Evolutionary conservation across 495 filamentous ascomycete genomes (phyloP).

Genomic region (Trichoderma parareesei): DNA sequence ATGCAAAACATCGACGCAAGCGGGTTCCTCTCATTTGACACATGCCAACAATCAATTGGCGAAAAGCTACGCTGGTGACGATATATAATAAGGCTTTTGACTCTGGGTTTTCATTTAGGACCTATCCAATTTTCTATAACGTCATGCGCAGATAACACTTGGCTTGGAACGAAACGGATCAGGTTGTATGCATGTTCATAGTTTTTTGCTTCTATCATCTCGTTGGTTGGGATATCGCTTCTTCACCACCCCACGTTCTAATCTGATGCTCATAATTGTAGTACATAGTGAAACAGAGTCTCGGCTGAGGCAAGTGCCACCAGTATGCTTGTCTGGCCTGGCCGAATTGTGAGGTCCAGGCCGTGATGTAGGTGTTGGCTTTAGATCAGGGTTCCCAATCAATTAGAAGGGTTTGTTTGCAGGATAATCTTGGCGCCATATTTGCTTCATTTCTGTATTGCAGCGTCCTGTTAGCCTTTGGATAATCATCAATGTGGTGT

Average conservation of each 20-base stretch:
- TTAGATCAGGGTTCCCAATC: neutral
- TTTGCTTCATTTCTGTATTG: conserved; percentile 2
- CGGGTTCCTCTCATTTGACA: neutral
- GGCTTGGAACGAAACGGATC: neutral
- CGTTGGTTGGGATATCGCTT: neutral
- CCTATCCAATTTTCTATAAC: neutral
- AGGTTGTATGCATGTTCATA: neutral
- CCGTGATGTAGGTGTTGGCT: neutral
- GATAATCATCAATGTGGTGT: too few species aligned
- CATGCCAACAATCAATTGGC: neutral
- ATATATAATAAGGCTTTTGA: too few species aligned
- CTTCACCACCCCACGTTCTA: neutral
- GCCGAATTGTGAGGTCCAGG: neutral
- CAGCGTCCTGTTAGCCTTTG: too few species aligned
- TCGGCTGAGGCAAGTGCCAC: neutral
- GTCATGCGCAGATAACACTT: neutral
- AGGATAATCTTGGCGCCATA: conserved; percentile 11
- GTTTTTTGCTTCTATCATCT: neutral
- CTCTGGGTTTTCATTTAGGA: too few species aligned
- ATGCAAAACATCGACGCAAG: neutral
- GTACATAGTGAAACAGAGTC: neutral
- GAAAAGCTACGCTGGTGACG: neutral
- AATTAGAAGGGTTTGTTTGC: neutral
- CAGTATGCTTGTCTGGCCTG: neutral
- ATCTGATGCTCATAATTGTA: neutral